Percentiles rank a stretch among this genome's conserved stretches.
phyloP scores from a whole-genome alignment of 331 rosid genomes.

The Pyrus hybrid region DNA sequence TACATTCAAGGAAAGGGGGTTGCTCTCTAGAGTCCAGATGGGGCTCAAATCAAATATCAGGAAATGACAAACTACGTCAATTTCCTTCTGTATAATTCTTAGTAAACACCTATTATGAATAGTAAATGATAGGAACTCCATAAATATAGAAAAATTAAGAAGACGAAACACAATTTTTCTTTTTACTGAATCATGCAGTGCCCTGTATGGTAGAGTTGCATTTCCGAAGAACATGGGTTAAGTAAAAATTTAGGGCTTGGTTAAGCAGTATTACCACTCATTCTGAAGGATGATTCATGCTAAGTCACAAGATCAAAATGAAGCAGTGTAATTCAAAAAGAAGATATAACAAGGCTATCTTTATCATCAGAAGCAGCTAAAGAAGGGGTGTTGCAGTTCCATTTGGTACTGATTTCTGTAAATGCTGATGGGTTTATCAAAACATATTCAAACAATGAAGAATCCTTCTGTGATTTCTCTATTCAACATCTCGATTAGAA shows the following conservation, averaged over 20 bases:
- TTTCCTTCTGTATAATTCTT: no score
- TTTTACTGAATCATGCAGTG: neutral
- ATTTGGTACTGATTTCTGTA: neutral
- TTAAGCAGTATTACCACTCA: neutral
- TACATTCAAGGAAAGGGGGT: neutral
- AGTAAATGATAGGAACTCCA: no score
- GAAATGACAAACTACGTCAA: no score
- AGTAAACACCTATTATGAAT: no score
- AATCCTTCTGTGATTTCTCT: neutral
- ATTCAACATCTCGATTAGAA: neutral
- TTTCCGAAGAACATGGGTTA: conserved; percentile 4
- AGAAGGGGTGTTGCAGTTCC: neutral
- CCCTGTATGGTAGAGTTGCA: neutral
- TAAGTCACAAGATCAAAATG: neutral
- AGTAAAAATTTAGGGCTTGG: neutral
- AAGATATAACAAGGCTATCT: neutral
- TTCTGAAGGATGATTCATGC: neutral
- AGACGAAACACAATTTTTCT: no score
- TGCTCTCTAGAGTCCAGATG: neutral
- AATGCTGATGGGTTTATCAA: neutral
- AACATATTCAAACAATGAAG: neutral
- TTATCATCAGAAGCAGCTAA: neutral
- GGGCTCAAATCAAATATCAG: neutral
- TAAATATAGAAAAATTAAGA: no score
- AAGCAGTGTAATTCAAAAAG: neutral